Conservation (phyloP, 768 basidiomycete species). For the Lentinula sp. region DNA sequence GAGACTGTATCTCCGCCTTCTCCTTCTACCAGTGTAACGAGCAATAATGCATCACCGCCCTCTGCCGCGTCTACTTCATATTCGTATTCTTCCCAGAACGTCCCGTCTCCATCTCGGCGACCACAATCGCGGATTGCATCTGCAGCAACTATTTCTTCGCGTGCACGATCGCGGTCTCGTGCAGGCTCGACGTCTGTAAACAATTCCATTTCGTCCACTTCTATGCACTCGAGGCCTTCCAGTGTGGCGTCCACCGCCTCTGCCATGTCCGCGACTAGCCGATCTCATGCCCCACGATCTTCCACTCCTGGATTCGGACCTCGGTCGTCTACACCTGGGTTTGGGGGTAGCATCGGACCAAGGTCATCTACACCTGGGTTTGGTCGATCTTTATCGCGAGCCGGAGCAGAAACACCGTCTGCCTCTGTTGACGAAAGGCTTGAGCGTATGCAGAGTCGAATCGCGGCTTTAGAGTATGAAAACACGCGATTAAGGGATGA, state of each 20-base stretch:
- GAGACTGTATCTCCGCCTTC: slow-evolving; percentile 16
- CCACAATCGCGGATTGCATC: slow-evolving; percentile 6
- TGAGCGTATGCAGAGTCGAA: slow-evolving; percentile 38
- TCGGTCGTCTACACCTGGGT: slow-evolving; percentile 3
- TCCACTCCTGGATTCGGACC: slow-evolving; percentile 1
- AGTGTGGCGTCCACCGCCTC: slow-evolving; percentile 4
- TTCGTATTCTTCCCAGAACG: slow-evolving; percentile 24
- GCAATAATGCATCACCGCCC: neutral
- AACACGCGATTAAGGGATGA: slow-evolving; percentile 43
- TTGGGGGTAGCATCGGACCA: neutral
- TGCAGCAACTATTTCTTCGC: neutral
- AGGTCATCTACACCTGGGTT: slow-evolving; percentile 3
- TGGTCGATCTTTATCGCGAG: neutral
- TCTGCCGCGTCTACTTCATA: slow-evolving; percentile 17
- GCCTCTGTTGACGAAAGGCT: slow-evolving; percentile 11
- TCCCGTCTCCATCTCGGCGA: slow-evolving; percentile 24
- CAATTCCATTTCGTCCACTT: neutral
- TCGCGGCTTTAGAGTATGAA: slow-evolving; percentile 67
- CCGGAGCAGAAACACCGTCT: neutral
- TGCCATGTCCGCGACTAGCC: neutral
- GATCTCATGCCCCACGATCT: neutral
- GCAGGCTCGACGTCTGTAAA: neutral
- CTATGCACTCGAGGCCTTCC: neutral
- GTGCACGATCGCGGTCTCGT: slow-evolving; percentile 2
- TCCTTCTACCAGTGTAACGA: slow-evolving; percentile 3